Conservation (phyloP, 2,329 filamentous ascomycete species). For the Aspergillus fructus region DNA sequence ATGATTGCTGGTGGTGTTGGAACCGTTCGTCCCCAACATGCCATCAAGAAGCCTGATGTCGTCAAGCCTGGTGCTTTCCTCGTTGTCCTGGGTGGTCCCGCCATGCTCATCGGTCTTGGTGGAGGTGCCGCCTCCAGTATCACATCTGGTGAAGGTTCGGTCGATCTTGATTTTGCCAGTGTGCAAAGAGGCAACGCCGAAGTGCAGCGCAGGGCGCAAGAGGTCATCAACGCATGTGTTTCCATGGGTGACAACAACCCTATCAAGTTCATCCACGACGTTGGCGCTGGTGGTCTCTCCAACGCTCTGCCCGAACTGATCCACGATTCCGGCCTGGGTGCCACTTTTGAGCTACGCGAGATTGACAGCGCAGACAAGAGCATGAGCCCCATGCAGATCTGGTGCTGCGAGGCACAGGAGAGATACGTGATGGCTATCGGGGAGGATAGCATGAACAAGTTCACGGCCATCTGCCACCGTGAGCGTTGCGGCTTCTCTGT, state of each 20-base stretch:
- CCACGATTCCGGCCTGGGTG: slow-evolving; percentile 86
- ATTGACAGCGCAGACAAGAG: slow-evolving; percentile 85
- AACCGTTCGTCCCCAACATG: slow-evolving; percentile 85
- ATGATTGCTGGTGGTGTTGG: slow-evolving; percentile 97
- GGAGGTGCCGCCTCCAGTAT: slow-evolving; percentile 93
- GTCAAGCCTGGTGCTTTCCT: slow-evolving; percentile 87
- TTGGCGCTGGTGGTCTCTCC: slow-evolving; percentile 86
- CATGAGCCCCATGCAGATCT: slow-evolving; percentile 95
- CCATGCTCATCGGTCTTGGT: slow-evolving; percentile 95
- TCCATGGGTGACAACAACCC: slow-evolving; percentile 81
- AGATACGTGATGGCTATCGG: slow-evolving; percentile 91
- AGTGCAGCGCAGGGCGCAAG: slow-evolving; percentile 91
- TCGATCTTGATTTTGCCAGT: slow-evolving; percentile 93
- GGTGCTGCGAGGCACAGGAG: slow-evolving; percentile 97
- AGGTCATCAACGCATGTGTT: slow-evolving; percentile 94
- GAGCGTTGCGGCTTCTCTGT: slow-evolving; percentile 92
- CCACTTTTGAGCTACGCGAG: slow-evolving; percentile 90
- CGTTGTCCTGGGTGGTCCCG: slow-evolving; percentile 90
- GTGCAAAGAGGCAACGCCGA: slow-evolving; percentile 97
- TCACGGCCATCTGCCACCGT: slow-evolving; percentile 68
- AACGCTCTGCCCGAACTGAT: slow-evolving; percentile 86
- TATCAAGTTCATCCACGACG: slow-evolving; percentile 96
- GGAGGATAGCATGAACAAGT: slow-evolving; percentile 71
- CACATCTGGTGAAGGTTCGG: slow-evolving; percentile 80
- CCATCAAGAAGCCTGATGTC: slow-evolving; percentile 75